Evolutionary conservation across 176 grass and related monocot species (phyloP).

Genomic region (Elaeis guineensis): DNA sequence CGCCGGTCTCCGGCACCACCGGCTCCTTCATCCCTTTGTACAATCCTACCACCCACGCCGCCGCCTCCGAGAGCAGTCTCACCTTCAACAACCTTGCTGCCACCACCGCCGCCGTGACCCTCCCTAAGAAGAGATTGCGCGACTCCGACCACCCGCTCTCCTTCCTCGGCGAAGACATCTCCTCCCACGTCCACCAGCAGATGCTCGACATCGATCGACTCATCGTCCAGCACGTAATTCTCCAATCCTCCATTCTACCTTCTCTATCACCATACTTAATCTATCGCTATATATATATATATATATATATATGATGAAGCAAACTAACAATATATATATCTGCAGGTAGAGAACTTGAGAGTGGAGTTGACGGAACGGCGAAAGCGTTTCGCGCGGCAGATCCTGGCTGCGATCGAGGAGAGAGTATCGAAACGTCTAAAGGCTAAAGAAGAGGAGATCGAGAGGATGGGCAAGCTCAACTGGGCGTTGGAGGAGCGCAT

Average conservation of each 20-base stretch:
- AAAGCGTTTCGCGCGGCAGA: conserved; percentile 15
- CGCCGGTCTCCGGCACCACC: background rate
- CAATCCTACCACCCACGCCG: conserved; percentile 2
- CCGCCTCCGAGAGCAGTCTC: conserved; percentile 30
- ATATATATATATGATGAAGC: background rate
- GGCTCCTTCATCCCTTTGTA: conserved; percentile 6
- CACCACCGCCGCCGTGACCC: background rate
- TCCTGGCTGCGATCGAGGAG: conserved; percentile 30
- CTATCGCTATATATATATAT: too few species aligned
- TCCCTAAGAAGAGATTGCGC: conserved; percentile 10
- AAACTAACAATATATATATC: background rate
- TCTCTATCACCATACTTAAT: too few species aligned
- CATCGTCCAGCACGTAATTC: conserved; percentile 49
- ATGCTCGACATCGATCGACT: conserved; percentile 48
- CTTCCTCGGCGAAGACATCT: conserved; percentile 13
- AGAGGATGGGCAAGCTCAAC: conserved; percentile 32
- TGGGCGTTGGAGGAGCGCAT: conserved; percentile 51
- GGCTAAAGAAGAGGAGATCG: conserved; percentile 53
- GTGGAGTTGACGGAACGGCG: conserved; percentile 38
- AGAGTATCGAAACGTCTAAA: conserved; percentile 37
- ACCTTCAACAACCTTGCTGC: conserved; percentile 22
- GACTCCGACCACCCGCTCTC: background rate
- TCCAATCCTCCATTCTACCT: too few species aligned
- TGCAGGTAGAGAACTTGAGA: conserved; percentile 44
- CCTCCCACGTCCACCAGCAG: conserved; percentile 34